Base-by-base conservation (phyloP, 2,329 filamentous ascomycete genomes). In the Colletotrichum chlorophyti region DNA sequence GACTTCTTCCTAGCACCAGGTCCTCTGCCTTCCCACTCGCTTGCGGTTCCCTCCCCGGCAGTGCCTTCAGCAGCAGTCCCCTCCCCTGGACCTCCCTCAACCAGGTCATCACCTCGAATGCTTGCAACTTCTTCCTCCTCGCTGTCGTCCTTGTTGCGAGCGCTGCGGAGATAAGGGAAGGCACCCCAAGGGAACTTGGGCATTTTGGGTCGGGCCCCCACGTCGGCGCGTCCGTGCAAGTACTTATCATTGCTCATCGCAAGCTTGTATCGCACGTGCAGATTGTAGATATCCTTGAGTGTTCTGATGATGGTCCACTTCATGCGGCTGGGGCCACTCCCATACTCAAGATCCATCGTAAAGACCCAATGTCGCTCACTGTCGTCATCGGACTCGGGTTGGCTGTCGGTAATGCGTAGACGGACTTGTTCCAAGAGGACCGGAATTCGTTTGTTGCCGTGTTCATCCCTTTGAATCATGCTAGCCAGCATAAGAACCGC, bases 401-500 rank as follows among this genome's bases (percentile, higher is more conserved):
- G 79, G 67, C 92, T 96, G 67, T 97, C 91, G 8, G 87, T 89
- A 58, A 99, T 90, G 55, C 84, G 87, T 59, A 99, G 83, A 72
- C 96, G 97, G 58, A 99, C 82, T 76, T 99, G 95, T 73, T 99
- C 95, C 6, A 99, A 83, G 4, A 99, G 84, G 50, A 99, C 93
- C 0, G 95, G 95, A 55, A 99, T 97, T 58, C 93, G 88, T 75
- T 91, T 95, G 74, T 96, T 95, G 45, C 94, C 93, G 67, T 97
- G 91, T 74, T 99, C 95, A 66, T 99, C 95, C 55, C 95, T 85
- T 75, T 98, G 95, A 66, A 98, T 95, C 91, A 98, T 97, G 69
- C 93, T 97, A 7, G 95, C 95, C 49, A 99, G 79, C 74, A 99
- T 96, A 58, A 99, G 79, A 17, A 94, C 95, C 21, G 95, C 95